Base-by-base conservation (phyloP, 306 rosid species). In the Prunus campanulata region DNA sequence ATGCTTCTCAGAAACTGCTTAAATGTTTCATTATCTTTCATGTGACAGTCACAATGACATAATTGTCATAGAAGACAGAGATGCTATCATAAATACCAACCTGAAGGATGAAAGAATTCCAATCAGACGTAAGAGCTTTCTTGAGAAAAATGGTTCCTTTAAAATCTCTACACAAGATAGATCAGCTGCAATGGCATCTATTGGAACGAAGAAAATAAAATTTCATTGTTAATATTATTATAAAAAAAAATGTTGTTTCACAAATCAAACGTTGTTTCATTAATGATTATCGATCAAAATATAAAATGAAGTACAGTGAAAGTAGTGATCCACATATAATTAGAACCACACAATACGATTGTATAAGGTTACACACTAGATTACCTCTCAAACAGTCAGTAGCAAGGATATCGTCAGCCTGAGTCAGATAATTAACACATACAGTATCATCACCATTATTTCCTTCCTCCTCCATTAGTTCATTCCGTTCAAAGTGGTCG, bases 81-180 rank as follows among this genome's bases (percentile, higher is more conserved):
- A 81, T 6, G 19, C 68, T 63, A 15, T 66, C 56, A 60, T 30
- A 15, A 74, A 74, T 77, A 77, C 93, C 79, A 79, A 95, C 98
- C 97, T 85, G 85, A 87, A 82, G 78, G 84, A 81, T 67, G 97
- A 87, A 66, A 95, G 92, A 84, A 95, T 84, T 83, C 86, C 87
- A 85, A 90, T 79, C 74, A 95, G 97, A 75, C 87, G 67, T 32
- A 95, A 59, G 72, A 95, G 88, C 90, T 90, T 95, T 80, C 82
- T 74, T 69, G 98, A 90, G 86, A 92, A 90, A 74, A 74, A 86
- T 66, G 98, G 98, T 84, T 90, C 92, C 80, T 83, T 85, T 54
- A 94, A 84, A 81, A 73, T 70, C 75, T 90, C 93, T 20, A 77
- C 47, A 71, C 86, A 70, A 55, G 88, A 89, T 51, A 77, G 76